Evolutionary conservation across 768 basidiomycete genomes (phyloP).

Genomic region (Macrolepiota fuliginosa): DNA sequence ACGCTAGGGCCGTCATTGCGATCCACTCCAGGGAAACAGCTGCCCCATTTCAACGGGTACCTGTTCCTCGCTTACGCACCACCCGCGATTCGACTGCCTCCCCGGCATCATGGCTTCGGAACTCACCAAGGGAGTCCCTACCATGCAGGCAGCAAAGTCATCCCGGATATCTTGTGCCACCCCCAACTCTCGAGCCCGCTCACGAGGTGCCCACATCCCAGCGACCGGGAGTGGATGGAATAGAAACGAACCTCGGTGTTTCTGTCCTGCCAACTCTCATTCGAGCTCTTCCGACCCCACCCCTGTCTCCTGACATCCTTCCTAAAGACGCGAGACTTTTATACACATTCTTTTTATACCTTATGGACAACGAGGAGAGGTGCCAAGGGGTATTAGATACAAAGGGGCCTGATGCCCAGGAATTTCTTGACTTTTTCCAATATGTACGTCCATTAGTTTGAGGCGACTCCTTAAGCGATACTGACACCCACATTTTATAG

Average conservation of each 20-base stretch:
- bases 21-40: not conserved
- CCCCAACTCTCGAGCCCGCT: no score
- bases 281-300: no score
- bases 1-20: not conserved
- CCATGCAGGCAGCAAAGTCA: no score
- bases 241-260: no score
- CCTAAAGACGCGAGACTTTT: no score
- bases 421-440: slow-evolving; percentile 1
- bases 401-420: not conserved
- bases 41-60: not conserved
- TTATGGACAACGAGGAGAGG: not conserved
- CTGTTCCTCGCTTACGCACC: not conserved
- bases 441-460: not conserved
- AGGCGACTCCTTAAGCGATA: no score
- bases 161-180: no score
- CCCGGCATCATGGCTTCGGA: not conserved
- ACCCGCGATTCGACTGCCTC: not conserved
- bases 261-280: no score
- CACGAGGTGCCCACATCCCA: no score
- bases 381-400: not conserved
- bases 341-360: not conserved
- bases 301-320: no score
- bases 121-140: not conserved
- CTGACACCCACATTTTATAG: not conserved
- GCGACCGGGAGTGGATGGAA: no score